These are phyloP conservation scores for Pythium guiyangense DNA, from an alignment of 352 stramenopile genomes.

Conservation along the genomic window DNA sequence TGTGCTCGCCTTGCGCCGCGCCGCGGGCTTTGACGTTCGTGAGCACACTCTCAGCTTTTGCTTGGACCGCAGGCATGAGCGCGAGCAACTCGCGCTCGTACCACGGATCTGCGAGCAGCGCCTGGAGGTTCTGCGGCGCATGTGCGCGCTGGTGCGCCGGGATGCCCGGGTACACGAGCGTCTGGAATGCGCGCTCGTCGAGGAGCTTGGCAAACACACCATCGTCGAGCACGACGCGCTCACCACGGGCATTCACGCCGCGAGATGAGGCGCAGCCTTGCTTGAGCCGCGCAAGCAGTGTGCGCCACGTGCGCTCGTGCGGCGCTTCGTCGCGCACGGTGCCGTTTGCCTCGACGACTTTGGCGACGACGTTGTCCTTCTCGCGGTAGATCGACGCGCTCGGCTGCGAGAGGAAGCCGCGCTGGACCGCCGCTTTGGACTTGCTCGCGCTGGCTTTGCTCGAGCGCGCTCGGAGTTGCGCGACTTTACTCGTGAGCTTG, in stretches of 20 bases:
- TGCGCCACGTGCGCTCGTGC: slow-evolving; percentile 45
- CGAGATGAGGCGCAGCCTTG: slow-evolving; percentile 38
- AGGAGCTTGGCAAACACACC: slow-evolving; percentile 79
- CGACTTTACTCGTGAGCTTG: slow-evolving; percentile 26
- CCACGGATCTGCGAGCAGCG: slow-evolving; percentile 68
- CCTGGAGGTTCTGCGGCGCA: slow-evolving; percentile 67
- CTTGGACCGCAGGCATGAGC: slow-evolving; percentile 80
- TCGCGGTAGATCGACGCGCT: slow-evolving; percentile 56
- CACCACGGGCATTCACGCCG: slow-evolving; percentile 48
- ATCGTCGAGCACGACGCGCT: slow-evolving; percentile 67
- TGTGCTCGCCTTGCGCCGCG: slow-evolving; percentile 65
- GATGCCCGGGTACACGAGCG: slow-evolving; percentile 77
- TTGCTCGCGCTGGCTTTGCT: not conserved
- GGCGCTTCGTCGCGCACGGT: slow-evolving; percentile 22
- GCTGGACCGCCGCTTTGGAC: slow-evolving; percentile 19
- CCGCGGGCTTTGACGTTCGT: slow-evolving; percentile 77
- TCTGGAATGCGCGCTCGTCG: slow-evolving; percentile 62
- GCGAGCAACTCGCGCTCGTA: slow-evolving; percentile 75
- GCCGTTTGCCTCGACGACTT: slow-evolving; percentile 20
- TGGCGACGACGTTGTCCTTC: slow-evolving; percentile 41
- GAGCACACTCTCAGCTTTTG: slow-evolving; percentile 71
- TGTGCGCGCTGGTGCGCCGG: slow-evolving; percentile 56
- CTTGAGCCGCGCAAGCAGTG: slow-evolving; percentile 62
- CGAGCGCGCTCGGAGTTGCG: slow-evolving; percentile 3
- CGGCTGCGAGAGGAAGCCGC: slow-evolving; percentile 45